Base-by-base conservation (phyloP, 2,329 filamentous ascomycete species). In the Ceratocystis colombiana region DNA sequence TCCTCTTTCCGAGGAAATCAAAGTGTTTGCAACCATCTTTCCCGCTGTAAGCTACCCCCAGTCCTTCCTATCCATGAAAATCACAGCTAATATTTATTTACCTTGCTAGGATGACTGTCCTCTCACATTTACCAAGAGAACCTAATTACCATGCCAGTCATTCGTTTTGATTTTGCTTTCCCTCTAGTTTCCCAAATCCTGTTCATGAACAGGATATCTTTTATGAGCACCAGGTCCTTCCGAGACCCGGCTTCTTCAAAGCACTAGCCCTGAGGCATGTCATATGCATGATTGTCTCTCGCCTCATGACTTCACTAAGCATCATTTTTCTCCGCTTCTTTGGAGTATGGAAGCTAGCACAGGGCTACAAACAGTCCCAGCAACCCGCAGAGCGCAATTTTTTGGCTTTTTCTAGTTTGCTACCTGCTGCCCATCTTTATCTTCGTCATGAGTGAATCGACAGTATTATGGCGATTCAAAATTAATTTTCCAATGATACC, bases 21-120 rank as follows among this genome's bases (percentile, higher is more conserved):
- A 96, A 80, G 93, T 97, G 71, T 99, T 97, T 78, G 94, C 94
- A 50, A 96, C 91, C 33, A 96, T 99, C 71, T 99, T 99, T 82
- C 94, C 94, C 66, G 88, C 88, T 88, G 92, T 95, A 78, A 76
- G 86, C 78, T 62, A 33, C 3, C 45, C 45, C 28, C 64, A 8
- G 12, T 65, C 61, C 69, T 66, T 28, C 48, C 66, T 6, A 28
- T 30, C 1, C 1, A 53, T 59, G 46, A 17, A 7, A 68, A 53
- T 4, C 15, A 28, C 1, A 12, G 12, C 71, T 74, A 69, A 78
- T 71, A 45, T 25, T 46, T n/a, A 55, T 20, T 17, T 3, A 33
- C 0, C 20, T 17, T 3, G 33, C 0, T 70, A 93, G 89, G 90
- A 95, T 74, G 88, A 94, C 74, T 94, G 89, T 77, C 86, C 88